Conservation (phyloP, 108 stramenopile genomes). For the Licmophora abbreviata region DNA sequence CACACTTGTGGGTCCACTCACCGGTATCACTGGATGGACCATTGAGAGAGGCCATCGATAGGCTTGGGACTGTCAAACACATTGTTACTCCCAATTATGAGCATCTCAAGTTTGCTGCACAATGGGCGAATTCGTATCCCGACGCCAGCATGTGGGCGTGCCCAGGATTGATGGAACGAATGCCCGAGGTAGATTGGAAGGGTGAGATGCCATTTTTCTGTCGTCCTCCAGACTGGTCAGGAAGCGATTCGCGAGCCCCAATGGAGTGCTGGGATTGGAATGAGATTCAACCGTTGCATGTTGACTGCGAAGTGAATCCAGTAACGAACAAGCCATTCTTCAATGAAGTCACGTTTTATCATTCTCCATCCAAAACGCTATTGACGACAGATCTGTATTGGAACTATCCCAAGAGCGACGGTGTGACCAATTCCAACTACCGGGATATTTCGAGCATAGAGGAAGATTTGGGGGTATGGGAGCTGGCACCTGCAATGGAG, state of each 20-base stretch:
- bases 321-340: conserved; percentile 80
- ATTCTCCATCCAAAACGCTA: conserved; percentile 53
- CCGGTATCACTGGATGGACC: conserved; percentile 51
- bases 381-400: conserved; percentile 78
- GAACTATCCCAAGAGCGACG: conserved; percentile 75
- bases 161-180: conserved; percentile 55
- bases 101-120: conserved; percentile 66
- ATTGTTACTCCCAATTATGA: conserved; percentile 82
- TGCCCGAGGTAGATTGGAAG: conserved; percentile 44
- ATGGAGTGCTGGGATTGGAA: too few relatives aligned
- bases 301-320: conserved; percentile 71
- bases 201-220: conserved; percentile 54
- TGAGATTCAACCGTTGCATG: conserved; percentile 51
- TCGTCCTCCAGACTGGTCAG: conserved; percentile 28
- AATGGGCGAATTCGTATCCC: conserved; percentile 56
- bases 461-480: conserved; percentile 35
- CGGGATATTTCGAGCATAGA: conserved; percentile 13
- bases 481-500: conserved; percentile 59
- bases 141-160: conserved; percentile 78
- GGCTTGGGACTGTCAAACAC: conserved; percentile 60
- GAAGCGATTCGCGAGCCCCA: too few relatives aligned
- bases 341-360: conserved; percentile 80
- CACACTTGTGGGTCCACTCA: conserved; percentile 66
- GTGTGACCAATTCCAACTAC: conserved; percentile 57
- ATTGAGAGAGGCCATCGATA: conserved; percentile 33